Evolutionary conservation across 2,329 filamentous ascomycete genomes (phyloP).

Genomic region (Cordyceps javanica): DNA sequence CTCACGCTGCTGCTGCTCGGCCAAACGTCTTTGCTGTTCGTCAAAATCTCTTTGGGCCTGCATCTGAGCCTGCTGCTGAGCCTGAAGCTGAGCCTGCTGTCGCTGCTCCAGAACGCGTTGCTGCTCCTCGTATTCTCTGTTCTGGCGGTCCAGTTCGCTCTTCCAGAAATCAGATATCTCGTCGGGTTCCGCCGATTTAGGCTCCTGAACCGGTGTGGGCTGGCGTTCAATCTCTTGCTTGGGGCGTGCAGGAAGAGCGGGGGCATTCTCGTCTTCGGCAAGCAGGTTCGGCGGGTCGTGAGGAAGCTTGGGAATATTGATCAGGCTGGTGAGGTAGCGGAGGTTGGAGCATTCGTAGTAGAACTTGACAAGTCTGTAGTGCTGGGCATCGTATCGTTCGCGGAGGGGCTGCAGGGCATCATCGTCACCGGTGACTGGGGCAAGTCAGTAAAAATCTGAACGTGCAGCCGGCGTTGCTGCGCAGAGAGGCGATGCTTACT

Average conservation of each 20-base stretch:
- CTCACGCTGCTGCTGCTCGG: constrained; percentile 83
- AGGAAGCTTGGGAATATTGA: constrained; percentile 91
- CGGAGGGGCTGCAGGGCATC: constrained; percentile 86
- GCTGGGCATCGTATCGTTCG: constrained; percentile 86
- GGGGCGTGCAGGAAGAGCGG: constrained; percentile 73
- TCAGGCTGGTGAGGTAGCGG: constrained; percentile 90
- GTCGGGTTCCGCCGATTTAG: constrained; percentile 74
- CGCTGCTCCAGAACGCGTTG: constrained; percentile 83
- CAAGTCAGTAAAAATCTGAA: neutral
- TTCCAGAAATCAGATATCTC: constrained; percentile 99
- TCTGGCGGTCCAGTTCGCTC: constrained; percentile 81
- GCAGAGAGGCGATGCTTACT: constrained; percentile 47
- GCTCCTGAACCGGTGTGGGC: constrained; percentile 62
- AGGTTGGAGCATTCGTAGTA: constrained; percentile 99
- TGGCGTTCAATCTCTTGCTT: constrained; percentile 66
- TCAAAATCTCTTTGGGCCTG: constrained; percentile 94
- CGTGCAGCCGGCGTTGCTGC: neutral
- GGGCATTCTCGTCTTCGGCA: constrained; percentile 75
- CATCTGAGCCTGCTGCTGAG: constrained; percentile 75
- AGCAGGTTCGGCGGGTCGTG: constrained; percentile 89
- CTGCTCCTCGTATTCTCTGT: constrained; percentile 91
- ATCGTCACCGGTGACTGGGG: constrained; percentile 61
- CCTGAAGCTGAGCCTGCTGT: constrained; percentile 72
- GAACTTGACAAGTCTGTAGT: constrained; percentile 93
- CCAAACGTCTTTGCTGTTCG: constrained; percentile 80